Evolutionary conservation across 108 stramenopile species (phyloP).

Genomic region (Mediolabrus comicus): DNA sequence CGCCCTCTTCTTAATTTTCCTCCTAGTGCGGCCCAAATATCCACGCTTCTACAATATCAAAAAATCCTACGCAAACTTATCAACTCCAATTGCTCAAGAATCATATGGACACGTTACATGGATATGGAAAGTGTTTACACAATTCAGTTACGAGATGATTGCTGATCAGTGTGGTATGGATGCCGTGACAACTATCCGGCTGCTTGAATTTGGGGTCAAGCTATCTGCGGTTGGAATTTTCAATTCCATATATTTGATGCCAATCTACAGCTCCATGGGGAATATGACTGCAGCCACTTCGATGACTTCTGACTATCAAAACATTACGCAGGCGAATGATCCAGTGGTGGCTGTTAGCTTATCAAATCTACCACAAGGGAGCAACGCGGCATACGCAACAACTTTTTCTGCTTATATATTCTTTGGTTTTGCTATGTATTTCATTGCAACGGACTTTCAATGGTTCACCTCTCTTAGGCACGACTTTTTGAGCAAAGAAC

Average conservation of each 20-base stretch:
- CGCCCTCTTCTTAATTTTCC: conserved; percentile 39
- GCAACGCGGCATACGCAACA: conserved; percentile 44
- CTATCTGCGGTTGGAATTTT: conserved; percentile 48
- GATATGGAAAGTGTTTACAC: conserved; percentile 54
- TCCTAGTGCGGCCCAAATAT: conserved; percentile 48
- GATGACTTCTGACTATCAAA: too few relatives aligned
- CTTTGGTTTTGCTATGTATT: conserved; percentile 70
- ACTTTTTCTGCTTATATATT: conserved; percentile 60
- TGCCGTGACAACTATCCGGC: conserved; percentile 49
- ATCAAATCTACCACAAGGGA: conserved; percentile 48
- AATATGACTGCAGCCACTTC: too few relatives aligned
- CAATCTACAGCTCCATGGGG: conserved; percentile 29
- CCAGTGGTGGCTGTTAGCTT: conserved; percentile 29
- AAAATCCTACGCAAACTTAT: conserved; percentile 40
- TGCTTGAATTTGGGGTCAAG: conserved; percentile 49
- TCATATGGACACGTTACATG: conserved; percentile 53
- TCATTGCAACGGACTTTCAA: conserved; percentile 53
- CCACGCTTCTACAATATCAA: conserved; percentile 55
- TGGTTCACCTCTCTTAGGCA: conserved; percentile 65
- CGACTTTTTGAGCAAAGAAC: conserved; percentile 22
- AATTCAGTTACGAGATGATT: conserved; percentile 54
- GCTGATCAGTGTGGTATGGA: conserved; percentile 55
- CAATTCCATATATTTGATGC: conserved; percentile 52
- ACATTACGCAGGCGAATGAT: too few relatives aligned
- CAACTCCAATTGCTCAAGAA: conserved; percentile 47